phyloP scores from a whole-genome alignment of 2,329 filamentous ascomycete species.

The Curvularia spicifera region DNA sequence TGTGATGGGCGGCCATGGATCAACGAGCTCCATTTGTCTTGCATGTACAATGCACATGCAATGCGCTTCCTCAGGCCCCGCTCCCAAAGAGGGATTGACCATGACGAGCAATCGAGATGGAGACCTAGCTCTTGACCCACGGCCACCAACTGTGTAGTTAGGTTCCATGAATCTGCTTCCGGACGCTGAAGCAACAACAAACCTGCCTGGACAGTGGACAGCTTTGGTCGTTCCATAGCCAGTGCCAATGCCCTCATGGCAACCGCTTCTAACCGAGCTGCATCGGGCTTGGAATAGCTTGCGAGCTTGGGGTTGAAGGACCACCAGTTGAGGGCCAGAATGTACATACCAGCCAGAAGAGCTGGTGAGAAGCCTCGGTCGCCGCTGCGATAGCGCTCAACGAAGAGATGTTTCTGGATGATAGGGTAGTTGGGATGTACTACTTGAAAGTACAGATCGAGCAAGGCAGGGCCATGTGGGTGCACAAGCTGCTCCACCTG shows the following conservation, averaged over 20 bases:
- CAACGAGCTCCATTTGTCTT: slow-evolving; percentile 89
- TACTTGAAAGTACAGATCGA: slow-evolving; percentile 81
- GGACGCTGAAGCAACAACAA: slow-evolving; percentile 76
- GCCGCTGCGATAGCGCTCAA: slow-evolving; percentile 76
- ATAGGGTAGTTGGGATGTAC: slow-evolving; percentile 85
- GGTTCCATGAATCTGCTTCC: slow-evolving; percentile 79
- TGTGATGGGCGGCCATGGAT: slow-evolving; percentile 87
- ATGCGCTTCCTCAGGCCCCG: slow-evolving; percentile 82
- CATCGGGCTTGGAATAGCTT: slow-evolving; percentile 70
- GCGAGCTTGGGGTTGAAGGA: slow-evolving; percentile 73
- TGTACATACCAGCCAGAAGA: slow-evolving; percentile 79
- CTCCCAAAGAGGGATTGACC: slow-evolving; percentile 90
- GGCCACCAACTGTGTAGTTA: slow-evolving; percentile 86
- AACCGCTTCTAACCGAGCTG: slow-evolving; percentile 74
- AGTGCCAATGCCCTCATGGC: slow-evolving; percentile 75
- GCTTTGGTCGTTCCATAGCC: slow-evolving; percentile 80
- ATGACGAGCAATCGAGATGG: slow-evolving; percentile 83
- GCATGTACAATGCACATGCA: slow-evolving; percentile 91
- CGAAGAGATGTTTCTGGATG: slow-evolving; percentile 79
- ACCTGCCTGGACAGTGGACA: slow-evolving; percentile 80
- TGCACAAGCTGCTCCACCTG: slow-evolving; percentile 77
- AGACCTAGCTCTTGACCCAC: slow-evolving; percentile 86
- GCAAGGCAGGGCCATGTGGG: slow-evolving; percentile 75
- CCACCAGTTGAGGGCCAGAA: slow-evolving; percentile 89
- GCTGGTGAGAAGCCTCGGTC: slow-evolving; percentile 77